Evolutionary conservation across 2,329 filamentous ascomycete genomes (phyloP).

Genomic region (Talaromyces funiculosus): DNA sequence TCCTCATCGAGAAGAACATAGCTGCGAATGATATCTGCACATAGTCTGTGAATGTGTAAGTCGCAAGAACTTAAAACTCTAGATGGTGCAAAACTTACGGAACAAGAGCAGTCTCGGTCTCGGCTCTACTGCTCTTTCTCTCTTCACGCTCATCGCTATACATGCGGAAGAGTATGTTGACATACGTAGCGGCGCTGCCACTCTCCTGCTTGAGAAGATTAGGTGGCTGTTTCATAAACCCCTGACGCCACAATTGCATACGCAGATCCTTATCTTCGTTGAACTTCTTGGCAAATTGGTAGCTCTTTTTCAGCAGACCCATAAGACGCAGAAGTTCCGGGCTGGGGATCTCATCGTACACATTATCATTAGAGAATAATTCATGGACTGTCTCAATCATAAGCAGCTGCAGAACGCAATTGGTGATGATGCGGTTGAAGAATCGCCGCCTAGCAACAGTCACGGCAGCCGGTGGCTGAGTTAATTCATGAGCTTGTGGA

Average conservation of each 20-base stretch:
- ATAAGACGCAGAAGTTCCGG: slow-evolving; percentile 84
- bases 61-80: background rate
- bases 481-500: slow-evolving; percentile 61
- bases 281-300: slow-evolving; percentile 94
- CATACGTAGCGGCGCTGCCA: slow-evolving; percentile 87
- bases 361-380: slow-evolving; percentile 92
- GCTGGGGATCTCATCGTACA: slow-evolving; percentile 90
- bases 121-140: slow-evolving; percentile 67
- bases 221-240: slow-evolving; percentile 99
- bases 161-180: slow-evolving; percentile 94
- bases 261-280: slow-evolving; percentile 96
- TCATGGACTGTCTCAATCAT: slow-evolving; percentile 99
- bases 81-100: slow-evolving; percentile 48
- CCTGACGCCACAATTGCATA: slow-evolving; percentile 90
- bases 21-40: slow-evolving; percentile 83
- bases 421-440: slow-evolving; percentile 99
- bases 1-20: slow-evolving; percentile 89
- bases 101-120: slow-evolving; percentile 86
- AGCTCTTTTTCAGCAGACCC: slow-evolving; percentile 89
- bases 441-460: slow-evolving; percentile 88
- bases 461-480: slow-evolving; percentile 85
- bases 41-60: slow-evolving; percentile 51
- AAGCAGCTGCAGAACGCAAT: slow-evolving; percentile 91
- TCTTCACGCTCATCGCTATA: slow-evolving; percentile 85
- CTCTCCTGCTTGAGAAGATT: slow-evolving; percentile 97